Evolutionary conservation across 352 stramenopile genomes (phyloP), one percentile per base, ranked within the genome.

Genomic region (Pythium guiyangense): DNA sequence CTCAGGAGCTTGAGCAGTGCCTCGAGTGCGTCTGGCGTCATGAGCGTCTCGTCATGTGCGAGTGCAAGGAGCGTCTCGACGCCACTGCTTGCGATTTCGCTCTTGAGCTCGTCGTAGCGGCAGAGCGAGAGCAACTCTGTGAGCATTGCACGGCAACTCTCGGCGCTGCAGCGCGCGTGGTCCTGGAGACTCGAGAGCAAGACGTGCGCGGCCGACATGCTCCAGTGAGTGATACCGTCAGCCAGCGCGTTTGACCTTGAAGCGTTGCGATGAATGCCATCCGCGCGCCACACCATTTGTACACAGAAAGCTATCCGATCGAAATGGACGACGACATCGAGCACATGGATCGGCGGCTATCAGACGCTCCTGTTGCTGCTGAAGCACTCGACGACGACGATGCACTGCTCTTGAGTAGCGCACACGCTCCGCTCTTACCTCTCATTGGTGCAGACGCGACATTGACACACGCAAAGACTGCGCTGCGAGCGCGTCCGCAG

Each of bases 151-250:
- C 62, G 62, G 17, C 44, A 62, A 11, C 56, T 62, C 43, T 66
- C 51, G 1, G 49, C 39, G 26, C 63, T 49, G 47, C 58, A 60
- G 43, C 64, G 56, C 42, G 17, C 35, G 35, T 17, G 54, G 45
- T 79, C 73, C 53, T 82, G 68, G 40, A 88, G 58, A 46, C 49
- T 65, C 27, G 60, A 46, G 27, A 88, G 66, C 50, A 85, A 63
- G 59, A 62, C 68, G 27, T 74, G 64, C 14, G 74, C 69, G 9
- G 66, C 77, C 52, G 74, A 70, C 77, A 84, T 85, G 15, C 0
- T 15, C 15, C 10, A 11, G 4, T 44, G 31, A 1, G 6, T 15
- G 29, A 9, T 14, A 9, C 9, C 34, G 9, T 39, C 34, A 15
- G 34, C 14, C 14, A 15, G 34, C 34, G 14, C 9, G 9, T 44